These are phyloP conservation scores for Lipomyces oligophaga DNA, from an alignment of 805 yeast species.

Conservation along the genomic window DNA sequence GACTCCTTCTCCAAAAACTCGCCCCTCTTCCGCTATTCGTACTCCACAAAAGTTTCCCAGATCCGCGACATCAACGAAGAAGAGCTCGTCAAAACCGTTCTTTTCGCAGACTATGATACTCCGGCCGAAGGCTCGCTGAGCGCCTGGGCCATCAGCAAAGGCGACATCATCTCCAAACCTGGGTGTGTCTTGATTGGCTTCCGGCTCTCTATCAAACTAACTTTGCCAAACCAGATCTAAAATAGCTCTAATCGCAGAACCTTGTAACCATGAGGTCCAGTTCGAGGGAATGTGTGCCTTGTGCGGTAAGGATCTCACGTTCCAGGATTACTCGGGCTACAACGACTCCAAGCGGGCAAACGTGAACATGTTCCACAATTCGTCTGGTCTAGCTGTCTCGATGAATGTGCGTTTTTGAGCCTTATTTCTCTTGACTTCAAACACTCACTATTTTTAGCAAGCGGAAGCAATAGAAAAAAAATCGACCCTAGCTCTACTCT, in stretches of 20 bases:
- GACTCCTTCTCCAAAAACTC: conserved; percentile 49
- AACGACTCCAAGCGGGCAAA: conserved; percentile 71
- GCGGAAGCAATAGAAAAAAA: conserved; percentile 77
- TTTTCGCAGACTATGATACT: conserved; percentile 58
- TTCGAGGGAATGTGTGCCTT: conserved; percentile 92
- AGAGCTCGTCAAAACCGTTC: conserved; percentile 37
- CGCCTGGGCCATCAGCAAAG: conserved; percentile 48
- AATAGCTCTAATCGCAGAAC: conserved; percentile 63
- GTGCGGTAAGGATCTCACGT: conserved; percentile 70
- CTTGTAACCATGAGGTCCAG: conserved; percentile 88
- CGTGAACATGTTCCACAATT: conserved; percentile 84
- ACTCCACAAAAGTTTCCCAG: conserved; percentile 52
- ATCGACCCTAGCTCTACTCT: conserved; percentile 57
- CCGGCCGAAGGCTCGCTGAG: conserved; percentile 73
- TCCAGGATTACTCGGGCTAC: conserved; percentile 67
- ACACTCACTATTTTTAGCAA: conserved; percentile 48
- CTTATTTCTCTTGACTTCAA: too few species aligned
- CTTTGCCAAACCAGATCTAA: too few species aligned
- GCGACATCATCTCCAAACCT: conserved; percentile 52
- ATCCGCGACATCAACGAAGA: conserved; percentile 39
- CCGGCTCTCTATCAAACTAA: too few species aligned
- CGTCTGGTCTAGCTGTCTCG: conserved; percentile 77
- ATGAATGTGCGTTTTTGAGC: conserved; percentile 33
- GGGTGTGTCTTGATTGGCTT: too few species aligned
- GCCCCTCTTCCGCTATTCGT: conserved; percentile 57